phyloP scores from a whole-genome alignment of 148 eudicot species.

The Nepenthes mirabilis region DNA sequence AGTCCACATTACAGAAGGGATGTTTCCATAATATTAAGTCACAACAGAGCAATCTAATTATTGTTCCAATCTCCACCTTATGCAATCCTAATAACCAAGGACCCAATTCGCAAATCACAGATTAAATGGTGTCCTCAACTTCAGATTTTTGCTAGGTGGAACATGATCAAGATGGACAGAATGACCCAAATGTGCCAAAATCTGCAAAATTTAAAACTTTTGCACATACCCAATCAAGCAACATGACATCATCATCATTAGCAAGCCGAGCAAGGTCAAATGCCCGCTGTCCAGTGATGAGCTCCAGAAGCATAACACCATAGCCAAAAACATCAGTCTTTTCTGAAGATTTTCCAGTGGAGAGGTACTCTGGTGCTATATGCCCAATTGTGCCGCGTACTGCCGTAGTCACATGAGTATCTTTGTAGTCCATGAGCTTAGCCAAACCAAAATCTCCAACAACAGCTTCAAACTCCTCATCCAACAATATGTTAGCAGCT shows the following conservation, averaged over 20 bases:
- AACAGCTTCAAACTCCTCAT: constrained; percentile 39
- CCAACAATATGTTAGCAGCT: constrained; percentile 37
- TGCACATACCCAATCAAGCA: constrained; percentile 39
- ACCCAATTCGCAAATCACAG: no score
- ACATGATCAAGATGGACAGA: no score
- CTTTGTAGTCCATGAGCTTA: constrained; percentile 41
- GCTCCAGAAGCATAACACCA: constrained; percentile 46
- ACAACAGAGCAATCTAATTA: no score
- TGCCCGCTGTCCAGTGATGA: constrained; percentile 47
- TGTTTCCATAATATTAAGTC: no score
- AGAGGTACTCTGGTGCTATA: constrained; percentile 42
- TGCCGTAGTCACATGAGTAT: constrained; percentile 41
- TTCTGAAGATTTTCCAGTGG: constrained; percentile 44
- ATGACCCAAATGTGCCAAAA: no score
- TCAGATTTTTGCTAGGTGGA: no score
- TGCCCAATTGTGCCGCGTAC: constrained; percentile 43
- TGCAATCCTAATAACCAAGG: no score
- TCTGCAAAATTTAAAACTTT: no score
- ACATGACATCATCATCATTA: constrained; percentile 43
- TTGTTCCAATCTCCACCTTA: no score
- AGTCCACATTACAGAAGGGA: no score
- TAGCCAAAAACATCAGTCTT: constrained; percentile 48
- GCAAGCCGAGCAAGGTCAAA: constrained; percentile 52
- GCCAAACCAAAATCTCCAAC: constrained; percentile 41
- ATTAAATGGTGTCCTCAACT: no score